Conservation (phyloP, 2,329 filamentous ascomycete species). For the Pestalotiopsis sp. region DNA sequence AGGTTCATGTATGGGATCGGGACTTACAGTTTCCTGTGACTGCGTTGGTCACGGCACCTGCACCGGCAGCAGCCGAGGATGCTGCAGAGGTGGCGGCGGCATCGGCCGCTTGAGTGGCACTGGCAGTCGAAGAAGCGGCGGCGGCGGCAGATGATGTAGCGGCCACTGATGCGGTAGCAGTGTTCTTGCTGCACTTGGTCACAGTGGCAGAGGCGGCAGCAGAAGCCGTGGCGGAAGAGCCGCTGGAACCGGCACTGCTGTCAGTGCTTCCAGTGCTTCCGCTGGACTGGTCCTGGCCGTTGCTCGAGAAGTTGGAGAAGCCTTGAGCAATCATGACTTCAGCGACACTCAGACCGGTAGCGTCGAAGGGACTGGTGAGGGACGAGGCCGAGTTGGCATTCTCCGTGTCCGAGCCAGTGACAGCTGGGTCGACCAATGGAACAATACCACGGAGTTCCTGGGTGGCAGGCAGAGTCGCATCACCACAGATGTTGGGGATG, state of each 20-base stretch:
- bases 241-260: slow-evolving; percentile 12
- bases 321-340: slow-evolving; percentile 64
- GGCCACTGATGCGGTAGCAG: slow-evolving; percentile 14
- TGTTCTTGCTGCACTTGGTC: not conserved
- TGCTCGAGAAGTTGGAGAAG: slow-evolving; percentile 61
- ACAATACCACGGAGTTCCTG: slow-evolving; percentile 65
- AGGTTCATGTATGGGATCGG: not conserved
- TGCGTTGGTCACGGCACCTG: slow-evolving; percentile 32
- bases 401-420: slow-evolving; percentile 56
- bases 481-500: slow-evolving; percentile 65
- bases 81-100: slow-evolving; percentile 9
- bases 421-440: slow-evolving; percentile 67
- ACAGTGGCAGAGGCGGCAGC: not conserved
- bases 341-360: slow-evolving; percentile 66
- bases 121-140: not conserved
- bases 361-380: slow-evolving; percentile 55
- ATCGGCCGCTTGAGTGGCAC: slow-evolving; percentile 7
- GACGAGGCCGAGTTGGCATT: slow-evolving; percentile 63
- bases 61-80: slow-evolving; percentile 23
- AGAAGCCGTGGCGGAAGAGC: not conserved
- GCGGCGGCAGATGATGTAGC: slow-evolving; percentile 2
- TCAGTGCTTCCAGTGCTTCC: slow-evolving; percentile 19
- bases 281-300: slow-evolving; percentile 19
- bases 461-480: slow-evolving; percentile 64
- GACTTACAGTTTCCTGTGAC: slow-evolving; percentile 29